Evolutionary conservation across 1,139 yeast genomes (phyloP), one percentile per base, ranked within the genome.

Genomic region (Geotrichum bryndzae): DNA sequence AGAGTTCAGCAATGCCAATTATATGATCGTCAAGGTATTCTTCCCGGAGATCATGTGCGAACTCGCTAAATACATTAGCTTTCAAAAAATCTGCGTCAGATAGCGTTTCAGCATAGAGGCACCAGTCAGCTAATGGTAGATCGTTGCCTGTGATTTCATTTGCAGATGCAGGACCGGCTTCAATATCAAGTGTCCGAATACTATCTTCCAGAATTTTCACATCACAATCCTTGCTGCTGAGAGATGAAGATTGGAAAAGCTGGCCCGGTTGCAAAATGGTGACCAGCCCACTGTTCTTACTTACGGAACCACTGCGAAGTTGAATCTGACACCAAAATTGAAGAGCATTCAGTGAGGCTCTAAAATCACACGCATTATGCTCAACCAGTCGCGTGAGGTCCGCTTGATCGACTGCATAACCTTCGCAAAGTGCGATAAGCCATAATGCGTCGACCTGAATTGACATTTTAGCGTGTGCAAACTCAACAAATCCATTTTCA

Each of bases 321-420:
- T 18, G 23, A 23, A 41, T 41, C 60, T 79, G 82, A 66, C 88
- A 85, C 66, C 85, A 66, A 65, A 82, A 78, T 70, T 90, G 95
- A 50, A 87, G 76, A 5, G 77, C 76, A 70, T 80, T 77, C 10
- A 90, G 71, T 31, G 83, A 77, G 61, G 77, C 78, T 58, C 96
- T 76, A 25, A 90, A 70, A 70, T 89, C 95, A 54, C 71, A 70
- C 11, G 75, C 66, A 53, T 71, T 68, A 1, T 73, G 72, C 23
- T 70, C 66, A 0, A 84, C 70, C 0, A 86, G 65, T 0, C 68
- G 59, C 0, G 71, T 70, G 8, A 87, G 67, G 0, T 76, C 68
- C 0, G 67, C 66, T 1, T 71, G 67, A 6, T 75, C 75, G 0
- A 87, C 59, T 0, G 70, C 31, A 60, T 74, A 76, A 0, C 80